These are phyloP conservation scores for Agastache rugosa DNA, from an alignment of 257 asterid genomes.

Conservation along the genomic window DNA sequence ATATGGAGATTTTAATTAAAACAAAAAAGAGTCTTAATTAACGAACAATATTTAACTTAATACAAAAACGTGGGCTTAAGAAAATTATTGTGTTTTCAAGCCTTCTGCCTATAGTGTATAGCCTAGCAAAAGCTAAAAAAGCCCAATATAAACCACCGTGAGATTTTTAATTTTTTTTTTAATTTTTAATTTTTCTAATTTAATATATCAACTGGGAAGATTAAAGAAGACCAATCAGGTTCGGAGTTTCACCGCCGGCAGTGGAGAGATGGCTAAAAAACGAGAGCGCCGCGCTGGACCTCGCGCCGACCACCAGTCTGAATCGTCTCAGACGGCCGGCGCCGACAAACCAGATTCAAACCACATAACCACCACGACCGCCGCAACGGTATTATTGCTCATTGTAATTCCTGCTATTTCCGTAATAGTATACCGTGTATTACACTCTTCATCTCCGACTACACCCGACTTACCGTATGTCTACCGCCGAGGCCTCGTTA, in stretches of 20 bases:
- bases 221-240: background rate
- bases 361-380: slow-evolving; percentile 24
- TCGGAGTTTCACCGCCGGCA: slow-evolving; percentile 36
- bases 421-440: slow-evolving; percentile 44
- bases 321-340: slow-evolving; percentile 27
- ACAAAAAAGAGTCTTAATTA: no score
- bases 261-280: slow-evolving; percentile 60
- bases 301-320: slow-evolving; percentile 40
- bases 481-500: slow-evolving; percentile 59
- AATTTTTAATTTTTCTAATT: no score
- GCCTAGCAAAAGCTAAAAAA: background rate
- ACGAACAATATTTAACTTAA: no score
- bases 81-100: no score
- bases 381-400: slow-evolving; percentile 42
- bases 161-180: no score
- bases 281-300: slow-evolving; percentile 55
- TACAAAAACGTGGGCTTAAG: no score
- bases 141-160: background rate
- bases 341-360: slow-evolving; percentile 38
- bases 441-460: slow-evolving; percentile 44
- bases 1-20: no score
- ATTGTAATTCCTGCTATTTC: slow-evolving; percentile 61
- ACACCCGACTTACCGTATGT: slow-evolving; percentile 47
- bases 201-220: background rate
- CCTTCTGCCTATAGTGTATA: no score